Percentiles rank a stretch among this genome's conserved stretches.
Conservation (phyloP, 176 grass and related monocot genomes). For the Phragmites australis region DNA sequence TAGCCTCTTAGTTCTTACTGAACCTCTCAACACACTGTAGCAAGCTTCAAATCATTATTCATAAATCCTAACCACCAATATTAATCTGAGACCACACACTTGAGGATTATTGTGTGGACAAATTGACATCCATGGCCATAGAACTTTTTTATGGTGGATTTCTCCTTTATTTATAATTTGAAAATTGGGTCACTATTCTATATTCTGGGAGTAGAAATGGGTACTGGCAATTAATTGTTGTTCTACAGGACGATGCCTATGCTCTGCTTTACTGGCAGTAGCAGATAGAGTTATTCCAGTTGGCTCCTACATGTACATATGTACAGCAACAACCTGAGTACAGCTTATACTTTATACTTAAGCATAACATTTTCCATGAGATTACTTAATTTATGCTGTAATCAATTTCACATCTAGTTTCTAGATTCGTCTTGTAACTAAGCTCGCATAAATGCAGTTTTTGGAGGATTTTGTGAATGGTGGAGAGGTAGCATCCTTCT, state of each 20-base stretch:
- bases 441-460: conserved; percentile 70
- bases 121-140: background rate
- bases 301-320: conserved; percentile 9
- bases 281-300: conserved; percentile 19
- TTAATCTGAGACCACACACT: background rate
- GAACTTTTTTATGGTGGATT: background rate
- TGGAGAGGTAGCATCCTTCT: conserved; percentile 97
- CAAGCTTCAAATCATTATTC: background rate
- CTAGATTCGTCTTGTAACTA: conserved; percentile 6
- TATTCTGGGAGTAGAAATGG: background rate
- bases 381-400: conserved; percentile 20
- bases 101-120: conserved; percentile 1
- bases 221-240: background rate
- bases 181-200: background rate
- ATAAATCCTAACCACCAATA: background rate
- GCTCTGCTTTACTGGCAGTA: conserved; percentile 15
- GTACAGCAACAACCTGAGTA: conserved; percentile 19
- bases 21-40: background rate
- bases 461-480: conserved; percentile 99
- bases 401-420: conserved; percentile 17
- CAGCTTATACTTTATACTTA: background rate
- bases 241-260: background rate
- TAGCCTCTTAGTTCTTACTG: background rate
- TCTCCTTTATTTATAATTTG: conserved; percentile 12
- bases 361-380: background rate